Evolutionary conservation across 108 stramenopile genomes (phyloP).

Genomic region (Conticribra weissflogii): DNA sequence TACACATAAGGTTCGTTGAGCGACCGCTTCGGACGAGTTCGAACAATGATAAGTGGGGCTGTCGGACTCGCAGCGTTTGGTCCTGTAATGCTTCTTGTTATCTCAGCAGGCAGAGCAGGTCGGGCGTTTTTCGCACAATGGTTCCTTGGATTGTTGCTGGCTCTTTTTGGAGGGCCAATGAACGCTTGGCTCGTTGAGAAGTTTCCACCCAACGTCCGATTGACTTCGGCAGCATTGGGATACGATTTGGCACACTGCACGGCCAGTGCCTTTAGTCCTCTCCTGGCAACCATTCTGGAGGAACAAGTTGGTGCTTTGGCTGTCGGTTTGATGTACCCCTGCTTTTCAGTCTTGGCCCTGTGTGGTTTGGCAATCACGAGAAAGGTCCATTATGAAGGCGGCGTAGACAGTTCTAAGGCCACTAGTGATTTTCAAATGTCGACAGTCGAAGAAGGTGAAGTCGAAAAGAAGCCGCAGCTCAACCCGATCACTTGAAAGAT

Average conservation of each 20-base stretch:
- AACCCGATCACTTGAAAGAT: not conserved
- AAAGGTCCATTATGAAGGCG: conserved; percentile 16
- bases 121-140: conserved; percentile 62
- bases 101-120: conserved; percentile 44
- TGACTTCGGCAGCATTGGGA: conserved; percentile 66
- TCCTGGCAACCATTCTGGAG: conserved; percentile 62
- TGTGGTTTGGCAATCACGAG: conserved; percentile 32
- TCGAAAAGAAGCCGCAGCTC: not conserved
- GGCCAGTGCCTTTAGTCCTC: conserved; percentile 65
- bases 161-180: conserved; percentile 70
- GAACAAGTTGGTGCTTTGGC: conserved; percentile 43
- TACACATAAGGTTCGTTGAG: no score
- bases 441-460: not conserved
- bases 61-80: conserved; percentile 48
- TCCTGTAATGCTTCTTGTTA: conserved; percentile 52
- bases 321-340: conserved; percentile 57
- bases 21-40: conserved; percentile 53
- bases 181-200: conserved; percentile 73
- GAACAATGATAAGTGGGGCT: conserved; percentile 53
- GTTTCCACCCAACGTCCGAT: conserved; percentile 56
- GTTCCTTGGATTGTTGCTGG: conserved; percentile 53
- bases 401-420: not conserved
- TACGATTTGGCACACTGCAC: conserved; percentile 74
- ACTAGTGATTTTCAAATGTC: conserved; percentile 3
- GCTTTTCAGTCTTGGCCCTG: conserved; percentile 40